Evolutionary conservation across 2,329 filamentous ascomycete genomes (phyloP), one percentile per base, ranked within the genome.

Genomic region (Fusarium torulosum): DNA sequence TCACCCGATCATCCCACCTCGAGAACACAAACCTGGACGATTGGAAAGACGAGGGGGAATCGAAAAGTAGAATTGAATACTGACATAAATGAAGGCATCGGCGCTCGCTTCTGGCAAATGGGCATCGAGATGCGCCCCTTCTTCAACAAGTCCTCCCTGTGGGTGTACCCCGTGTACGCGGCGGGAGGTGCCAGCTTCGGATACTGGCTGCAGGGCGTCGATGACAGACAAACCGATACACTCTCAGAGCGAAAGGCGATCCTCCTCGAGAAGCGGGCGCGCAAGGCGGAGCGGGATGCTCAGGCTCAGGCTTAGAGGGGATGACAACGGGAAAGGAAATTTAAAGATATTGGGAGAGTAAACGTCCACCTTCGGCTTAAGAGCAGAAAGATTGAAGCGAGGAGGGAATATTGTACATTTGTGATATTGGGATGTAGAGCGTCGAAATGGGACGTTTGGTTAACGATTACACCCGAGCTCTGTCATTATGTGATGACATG

Each of bases 91-190:
- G 14, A 47, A 99, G 96, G 96, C 85, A 83, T 97, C 75, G 94
- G 92, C 77, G 91, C 94, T 77, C 92, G 95, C 75, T 88, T 96
- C 81, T 97, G 94, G 93, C 96, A 98, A 82, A 90, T 99, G 79
- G 96, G 95, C 77, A 96, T 99, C 79, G 94, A 99, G 84, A 97
- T 97, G 94, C 93, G 94, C 67, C 96, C 95, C 52, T 90, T 97
- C 80, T 93, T 98, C 86, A 90, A 91, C 82, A 88, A 86, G 76
- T 86, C 91, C 78, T 91, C 91, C 55, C 88, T 97, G 75, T 96
- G 93, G 91, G 93, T 89, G 51, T 99, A 97, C 84, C 96, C 96
- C 55, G 82, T 95, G 73, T 99, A 96, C 81, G 94, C 90, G 60
- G 87, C 87, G 72, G 88, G 93, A 67, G 94, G 94, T 74, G 94